These are phyloP conservation scores for Erodium maritimum DNA, from an alignment of 345 rosid species.

Conservation along the genomic window DNA sequence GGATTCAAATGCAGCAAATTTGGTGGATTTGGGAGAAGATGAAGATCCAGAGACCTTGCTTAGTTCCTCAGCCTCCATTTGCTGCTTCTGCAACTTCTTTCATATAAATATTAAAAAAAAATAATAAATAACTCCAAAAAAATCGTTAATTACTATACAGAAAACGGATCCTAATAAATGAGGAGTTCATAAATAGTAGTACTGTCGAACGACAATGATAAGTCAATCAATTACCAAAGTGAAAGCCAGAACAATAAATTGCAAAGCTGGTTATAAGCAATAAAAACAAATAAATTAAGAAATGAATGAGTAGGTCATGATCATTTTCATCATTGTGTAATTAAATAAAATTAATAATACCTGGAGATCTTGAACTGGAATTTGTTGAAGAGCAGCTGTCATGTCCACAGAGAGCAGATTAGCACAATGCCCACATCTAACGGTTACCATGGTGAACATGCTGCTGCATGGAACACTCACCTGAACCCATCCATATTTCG, in stretches of 20 bases:
- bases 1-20: conserved; percentile 30
- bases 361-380: conserved; percentile 50
- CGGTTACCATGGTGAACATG: conserved; percentile 64
- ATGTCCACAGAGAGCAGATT: conserved; percentile 75
- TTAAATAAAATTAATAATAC: conserved; percentile 13
- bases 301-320: too few relatives aligned
- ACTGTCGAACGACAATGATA: too few relatives aligned
- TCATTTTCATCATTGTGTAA: too few relatives aligned
- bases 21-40: conserved; percentile 45
- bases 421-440: conserved; percentile 90
- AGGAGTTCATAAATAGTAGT: too few relatives aligned
- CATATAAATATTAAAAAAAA: background rate
- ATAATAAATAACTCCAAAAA: too few relatives aligned
- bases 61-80: conserved; percentile 25
- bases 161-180: too few relatives aligned
- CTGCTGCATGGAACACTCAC: conserved; percentile 80
- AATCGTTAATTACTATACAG: too few relatives aligned
- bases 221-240: too few relatives aligned
- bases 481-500: too few relatives aligned
- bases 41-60: conserved; percentile 54
- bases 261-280: too few relatives aligned
- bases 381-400: conserved; percentile 51
- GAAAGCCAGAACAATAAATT: too few relatives aligned
- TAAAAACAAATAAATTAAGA: too few relatives aligned
- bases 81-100: conserved; percentile 43